Percentiles rank a stretch among this genome's conserved stretches.
Conservation (phyloP, 2,329 filamentous ascomycete genomes). For the Triangularia verruculosa region DNA sequence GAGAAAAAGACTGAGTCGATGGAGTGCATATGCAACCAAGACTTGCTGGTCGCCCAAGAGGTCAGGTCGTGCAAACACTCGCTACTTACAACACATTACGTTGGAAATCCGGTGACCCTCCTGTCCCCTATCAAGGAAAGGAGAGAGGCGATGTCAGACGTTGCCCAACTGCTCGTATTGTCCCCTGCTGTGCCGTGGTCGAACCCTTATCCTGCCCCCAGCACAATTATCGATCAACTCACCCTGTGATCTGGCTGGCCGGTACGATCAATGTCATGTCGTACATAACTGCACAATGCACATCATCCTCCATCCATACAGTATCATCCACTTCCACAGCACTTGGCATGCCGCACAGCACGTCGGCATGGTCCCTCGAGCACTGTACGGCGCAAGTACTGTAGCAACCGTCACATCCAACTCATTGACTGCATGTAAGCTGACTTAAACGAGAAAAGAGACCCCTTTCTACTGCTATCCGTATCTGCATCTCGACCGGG, state of each 20-base stretch:
- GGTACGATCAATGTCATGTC: not conserved
- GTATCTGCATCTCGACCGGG: not conserved
- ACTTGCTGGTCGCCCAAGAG: not conserved
- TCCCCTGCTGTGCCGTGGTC: not conserved
- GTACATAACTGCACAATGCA: not conserved
- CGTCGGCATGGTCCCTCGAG: not conserved
- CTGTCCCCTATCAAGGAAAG: not conserved
- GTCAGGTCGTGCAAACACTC: too few relatives aligned
- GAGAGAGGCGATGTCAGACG: not conserved
- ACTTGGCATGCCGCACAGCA: not conserved
- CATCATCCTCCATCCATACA: not conserved
- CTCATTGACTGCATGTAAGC: not conserved
- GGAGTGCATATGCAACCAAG: not conserved
- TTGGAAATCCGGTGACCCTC: not conserved
- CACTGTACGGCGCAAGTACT: not conserved
- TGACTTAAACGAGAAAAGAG: not conserved
- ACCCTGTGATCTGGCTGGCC: not conserved
- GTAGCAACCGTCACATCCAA: not conserved
- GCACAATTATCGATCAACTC: not conserved
- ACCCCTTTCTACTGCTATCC: not conserved
- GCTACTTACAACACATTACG: not conserved
- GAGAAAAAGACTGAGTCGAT: not conserved
- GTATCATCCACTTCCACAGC: not conserved
- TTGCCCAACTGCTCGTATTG: slow-evolving; percentile 11
- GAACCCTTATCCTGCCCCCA: not conserved